phyloP scores from a whole-genome alignment of 148 eudicot species.

The Persicaria maculosa region DNA sequence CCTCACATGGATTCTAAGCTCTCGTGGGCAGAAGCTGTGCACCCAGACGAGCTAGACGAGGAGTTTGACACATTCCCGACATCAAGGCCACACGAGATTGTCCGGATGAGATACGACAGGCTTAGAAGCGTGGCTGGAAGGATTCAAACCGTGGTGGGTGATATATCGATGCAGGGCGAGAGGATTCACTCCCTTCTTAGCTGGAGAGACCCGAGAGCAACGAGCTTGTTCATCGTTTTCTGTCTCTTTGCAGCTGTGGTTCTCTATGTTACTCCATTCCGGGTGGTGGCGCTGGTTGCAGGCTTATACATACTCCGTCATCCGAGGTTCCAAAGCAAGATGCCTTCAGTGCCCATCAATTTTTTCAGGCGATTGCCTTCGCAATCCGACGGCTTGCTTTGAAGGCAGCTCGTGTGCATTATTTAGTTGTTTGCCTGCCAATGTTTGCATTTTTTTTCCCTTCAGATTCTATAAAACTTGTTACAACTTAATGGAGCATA shows the following conservation, averaged over 20 bases:
- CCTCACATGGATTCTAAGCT: slow-evolving; percentile 19
- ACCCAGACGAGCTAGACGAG: slow-evolving; percentile 17
- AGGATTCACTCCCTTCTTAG: slow-evolving; percentile 12
- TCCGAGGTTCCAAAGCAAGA: slow-evolving; percentile 20
- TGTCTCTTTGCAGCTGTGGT: slow-evolving; percentile 15
- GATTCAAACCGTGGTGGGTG: slow-evolving; percentile 23
- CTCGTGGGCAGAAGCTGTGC: slow-evolving; percentile 17
- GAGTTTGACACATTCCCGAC: slow-evolving; percentile 20
- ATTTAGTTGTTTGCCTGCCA: not conserved
- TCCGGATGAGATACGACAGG: slow-evolving; percentile 18
- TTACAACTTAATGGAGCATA: not conserved
- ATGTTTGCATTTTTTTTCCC: not conserved
- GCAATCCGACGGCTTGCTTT: slow-evolving; percentile 17
- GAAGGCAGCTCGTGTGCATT: not conserved
- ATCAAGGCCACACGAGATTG: slow-evolving; percentile 11
- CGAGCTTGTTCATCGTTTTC: slow-evolving; percentile 16
- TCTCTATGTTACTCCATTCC: slow-evolving; percentile 17
- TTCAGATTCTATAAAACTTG: slow-evolving; percentile 2
- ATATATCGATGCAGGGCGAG: slow-evolving; percentile 19
- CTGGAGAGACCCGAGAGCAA: slow-evolving; percentile 21
- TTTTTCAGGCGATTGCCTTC: slow-evolving; percentile 20
- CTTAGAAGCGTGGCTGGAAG: slow-evolving; percentile 19
- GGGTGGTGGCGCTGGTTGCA: slow-evolving; percentile 11
- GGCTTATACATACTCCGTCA: slow-evolving; percentile 18
- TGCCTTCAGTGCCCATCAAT: slow-evolving; percentile 18